A percentile compares a stretch with the other conserved stretches of the same genome.
Evolutionary conservation across 2,329 filamentous ascomycete species (phyloP).

Genomic region (Rhinocladiella mackenziei): DNA sequence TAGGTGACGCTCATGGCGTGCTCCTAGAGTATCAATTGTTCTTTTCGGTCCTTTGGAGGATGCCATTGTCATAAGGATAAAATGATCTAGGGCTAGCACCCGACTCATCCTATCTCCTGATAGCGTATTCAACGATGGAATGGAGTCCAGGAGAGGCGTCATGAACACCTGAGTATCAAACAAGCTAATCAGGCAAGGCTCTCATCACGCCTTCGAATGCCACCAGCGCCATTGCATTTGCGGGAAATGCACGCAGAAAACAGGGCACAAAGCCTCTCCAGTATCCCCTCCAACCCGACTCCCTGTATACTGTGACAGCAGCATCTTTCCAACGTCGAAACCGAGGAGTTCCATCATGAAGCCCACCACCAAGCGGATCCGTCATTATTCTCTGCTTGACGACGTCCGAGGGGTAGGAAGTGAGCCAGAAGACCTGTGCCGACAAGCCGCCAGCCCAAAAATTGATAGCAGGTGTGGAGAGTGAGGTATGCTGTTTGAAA

Average conservation of each 20-base stretch:
- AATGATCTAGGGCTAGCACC: no score
- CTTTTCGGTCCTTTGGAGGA: no score
- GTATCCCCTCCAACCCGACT: constrained; percentile 73
- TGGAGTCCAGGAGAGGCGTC: no score
- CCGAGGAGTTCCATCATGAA: constrained; percentile 63
- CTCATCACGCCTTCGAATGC: constrained; percentile 93
- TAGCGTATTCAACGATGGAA: no score
- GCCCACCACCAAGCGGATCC: constrained; percentile 70
- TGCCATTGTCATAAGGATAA: no score
- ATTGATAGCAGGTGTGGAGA: constrained; percentile 78
- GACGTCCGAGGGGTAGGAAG: constrained; percentile 85
- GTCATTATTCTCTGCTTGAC: constrained; percentile 98
- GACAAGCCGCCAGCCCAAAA: constrained; percentile 96
- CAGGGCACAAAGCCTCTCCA: constrained; percentile 94
- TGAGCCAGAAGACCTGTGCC: constrained; percentile 92
- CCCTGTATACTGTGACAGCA: constrained; percentile 68
- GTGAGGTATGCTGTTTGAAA: constrained; percentile 61
- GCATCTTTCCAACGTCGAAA: constrained; percentile 79
- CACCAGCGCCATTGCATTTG: constrained; percentile 88
- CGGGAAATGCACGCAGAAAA: constrained; percentile 88
- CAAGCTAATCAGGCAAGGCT: constrained; percentile 37
- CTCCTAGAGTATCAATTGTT: no score
- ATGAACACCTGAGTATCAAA: no score
- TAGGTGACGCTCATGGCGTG: no score
- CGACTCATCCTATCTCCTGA: no score